These are phyloP conservation scores for Melaleuca quinquenervia DNA, from an alignment of 345 rosid species.

Conservation along the genomic window DNA sequence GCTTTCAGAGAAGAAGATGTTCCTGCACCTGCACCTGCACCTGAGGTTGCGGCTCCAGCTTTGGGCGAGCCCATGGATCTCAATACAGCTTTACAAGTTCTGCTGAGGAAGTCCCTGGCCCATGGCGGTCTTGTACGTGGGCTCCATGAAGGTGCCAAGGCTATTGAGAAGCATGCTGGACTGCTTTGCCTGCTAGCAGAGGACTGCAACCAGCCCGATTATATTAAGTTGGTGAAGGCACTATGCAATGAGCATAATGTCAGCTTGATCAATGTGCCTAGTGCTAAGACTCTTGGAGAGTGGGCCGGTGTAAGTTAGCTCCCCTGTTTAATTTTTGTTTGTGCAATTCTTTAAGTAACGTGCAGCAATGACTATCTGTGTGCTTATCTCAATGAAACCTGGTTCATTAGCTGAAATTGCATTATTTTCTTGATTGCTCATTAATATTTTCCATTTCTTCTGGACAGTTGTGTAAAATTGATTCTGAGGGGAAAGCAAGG, in stretches of 20 bases:
- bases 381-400: background rate
- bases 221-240: constrained; percentile 67
- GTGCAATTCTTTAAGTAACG: background rate
- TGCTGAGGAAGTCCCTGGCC: constrained; percentile 63
- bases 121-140: constrained; percentile 72
- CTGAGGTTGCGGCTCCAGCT: constrained; percentile 6
- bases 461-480: constrained; percentile 74
- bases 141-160: constrained; percentile 70
- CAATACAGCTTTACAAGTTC: constrained; percentile 58
- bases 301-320: constrained; percentile 84
- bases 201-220: constrained; percentile 84
- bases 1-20: constrained; percentile 52
- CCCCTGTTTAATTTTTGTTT: background rate
- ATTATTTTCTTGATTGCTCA: background rate
- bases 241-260: constrained; percentile 72
- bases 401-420: background rate
- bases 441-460: background rate
- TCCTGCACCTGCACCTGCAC: constrained; percentile 34
- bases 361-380: background rate
- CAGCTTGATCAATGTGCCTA: constrained; percentile 54
- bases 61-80: constrained; percentile 69
- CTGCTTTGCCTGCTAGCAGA: constrained; percentile 76
- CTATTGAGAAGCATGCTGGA: constrained; percentile 71
- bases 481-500: constrained; percentile 77
- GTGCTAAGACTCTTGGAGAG: constrained; percentile 84